A percentile compares a stretch with the other conserved stretches of the same genome.
phyloP scores from a whole-genome alignment of 805 yeast genomes.

The Ogataea corticis region DNA sequence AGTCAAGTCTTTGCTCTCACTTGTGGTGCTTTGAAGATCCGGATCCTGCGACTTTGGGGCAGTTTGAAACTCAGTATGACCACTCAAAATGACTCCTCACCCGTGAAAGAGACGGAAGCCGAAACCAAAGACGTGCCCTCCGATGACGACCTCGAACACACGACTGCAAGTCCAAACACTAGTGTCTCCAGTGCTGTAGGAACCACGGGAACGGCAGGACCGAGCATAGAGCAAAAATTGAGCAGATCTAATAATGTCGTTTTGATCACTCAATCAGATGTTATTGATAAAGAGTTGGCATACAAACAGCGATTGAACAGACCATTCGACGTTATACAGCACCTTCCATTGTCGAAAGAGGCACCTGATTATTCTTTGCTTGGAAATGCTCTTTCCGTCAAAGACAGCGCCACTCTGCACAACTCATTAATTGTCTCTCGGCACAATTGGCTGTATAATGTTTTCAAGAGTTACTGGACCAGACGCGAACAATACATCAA shows the following conservation, averaged over 20 bases:
- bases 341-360: constrained; percentile 65
- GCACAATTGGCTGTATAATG: constrained; percentile 59
- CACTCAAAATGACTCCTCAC: constrained; percentile 11
- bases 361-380: constrained; percentile 65
- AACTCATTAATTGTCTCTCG: constrained; percentile 75
- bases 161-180: constrained; percentile 6
- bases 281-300: constrained; percentile 31
- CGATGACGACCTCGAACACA: constrained; percentile 8
- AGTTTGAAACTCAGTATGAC: background rate
- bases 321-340: constrained; percentile 67
- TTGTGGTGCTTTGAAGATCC: too few relatives aligned
- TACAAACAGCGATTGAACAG: constrained; percentile 36
- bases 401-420: constrained; percentile 72
- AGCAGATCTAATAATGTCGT: constrained; percentile 28
- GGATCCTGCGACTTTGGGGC: background rate
- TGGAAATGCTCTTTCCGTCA: constrained; percentile 64
- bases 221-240: constrained; percentile 15
- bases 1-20: too few relatives aligned
- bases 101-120: constrained; percentile 4
- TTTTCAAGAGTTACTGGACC: constrained; percentile 79
- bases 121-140: background rate
- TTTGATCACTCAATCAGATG: constrained; percentile 32
- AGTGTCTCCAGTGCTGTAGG: background rate
- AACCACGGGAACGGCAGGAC: background rate
- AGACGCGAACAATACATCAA: constrained; percentile 48